Base-by-base conservation (phyloP, 768 basidiomycete species). In the Boletus sensibilis region DNA sequence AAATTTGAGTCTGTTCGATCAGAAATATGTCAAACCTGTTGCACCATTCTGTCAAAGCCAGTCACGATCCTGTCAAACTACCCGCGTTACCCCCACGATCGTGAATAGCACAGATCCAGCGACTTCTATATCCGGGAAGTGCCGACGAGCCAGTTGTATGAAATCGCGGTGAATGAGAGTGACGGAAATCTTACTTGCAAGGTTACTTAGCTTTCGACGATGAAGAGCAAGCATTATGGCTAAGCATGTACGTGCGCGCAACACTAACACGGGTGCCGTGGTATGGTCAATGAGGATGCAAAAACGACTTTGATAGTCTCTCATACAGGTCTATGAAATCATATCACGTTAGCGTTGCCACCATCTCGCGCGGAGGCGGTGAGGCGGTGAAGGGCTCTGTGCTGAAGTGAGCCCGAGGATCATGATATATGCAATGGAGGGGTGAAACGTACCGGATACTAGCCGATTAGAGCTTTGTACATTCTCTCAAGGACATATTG, bases 401-500 rank as follows among this genome's bases (percentile, higher is more conserved):
- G n/a, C 14, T 34, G 18, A 39, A 20, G 16, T 39, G 46, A 43
- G 37, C 20, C 14, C 23, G 23, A 29, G n/a, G 14, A n/a, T 14
- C 12, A 7, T 39, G 23, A 12, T 21, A 34, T 16, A 18, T 18
- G 1, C 14, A 16, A 23, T 16, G 7, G 35, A 31, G 14, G 21
- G 23, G 11, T 42, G 8, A 18, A 34, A 35, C 29, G 0, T 42
- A 43, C 50, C 18, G 7, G 14, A 27, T 11, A n/a, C 23, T 62
- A 56, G 33, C 55, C 60, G 0, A 80, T 2, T 4, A 59, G 23
- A 20, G 49, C 10, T 14, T 38, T 62, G 45, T 53, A 63, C 50
- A 70, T 58, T 20, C 20, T 2, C 1, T 40, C 59, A 33, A 72
- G 60, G 21, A 47, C 64, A 39, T 46, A 69, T 21, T 63, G 60